Percentiles rank a stretch among this genome's conserved stretches.
Conservation (phyloP, 2,329 filamentous ascomycete genomes). For the Sporothrix luriei region DNA sequence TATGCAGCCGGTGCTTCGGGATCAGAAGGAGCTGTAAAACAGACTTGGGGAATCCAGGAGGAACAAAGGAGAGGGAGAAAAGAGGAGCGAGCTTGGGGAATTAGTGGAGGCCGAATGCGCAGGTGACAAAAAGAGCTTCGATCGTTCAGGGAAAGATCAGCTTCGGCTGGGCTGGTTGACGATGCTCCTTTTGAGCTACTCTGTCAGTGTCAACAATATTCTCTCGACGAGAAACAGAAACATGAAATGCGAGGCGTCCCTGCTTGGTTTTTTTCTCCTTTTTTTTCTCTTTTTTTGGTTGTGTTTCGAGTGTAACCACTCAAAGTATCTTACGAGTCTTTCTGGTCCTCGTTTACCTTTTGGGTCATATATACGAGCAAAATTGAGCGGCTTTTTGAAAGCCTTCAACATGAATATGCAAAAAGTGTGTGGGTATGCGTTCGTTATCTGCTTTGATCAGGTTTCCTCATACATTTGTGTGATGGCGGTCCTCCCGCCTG, state of each 20-base stretch:
- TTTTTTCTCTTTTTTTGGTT: not conserved
- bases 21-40: too few species aligned
- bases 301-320: conserved; percentile 3
- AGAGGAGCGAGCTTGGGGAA: too few species aligned
- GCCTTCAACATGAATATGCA: too few species aligned
- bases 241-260: not conserved
- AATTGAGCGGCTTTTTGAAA: conserved; percentile 23
- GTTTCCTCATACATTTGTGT: not conserved
- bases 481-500: not conserved
- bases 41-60: too few species aligned
- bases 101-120: too few species aligned
- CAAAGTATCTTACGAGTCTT: not conserved
- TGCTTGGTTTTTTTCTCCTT: not conserved
- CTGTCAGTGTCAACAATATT: not conserved
- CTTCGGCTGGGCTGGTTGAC: not conserved
- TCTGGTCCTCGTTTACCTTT: conserved; percentile 6
- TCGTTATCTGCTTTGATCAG: not conserved
- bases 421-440: not conserved
- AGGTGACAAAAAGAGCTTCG: too few species aligned
- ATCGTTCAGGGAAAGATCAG: too few species aligned
- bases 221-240: conserved; percentile 3
- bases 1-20: too few species aligned
- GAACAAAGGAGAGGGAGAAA: too few species aligned
- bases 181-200: not conserved
- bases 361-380: not conserved